Base-by-base conservation (phyloP, 1,284 basidiomycete genomes). In the Ceraceosorus guamensis region DNA sequence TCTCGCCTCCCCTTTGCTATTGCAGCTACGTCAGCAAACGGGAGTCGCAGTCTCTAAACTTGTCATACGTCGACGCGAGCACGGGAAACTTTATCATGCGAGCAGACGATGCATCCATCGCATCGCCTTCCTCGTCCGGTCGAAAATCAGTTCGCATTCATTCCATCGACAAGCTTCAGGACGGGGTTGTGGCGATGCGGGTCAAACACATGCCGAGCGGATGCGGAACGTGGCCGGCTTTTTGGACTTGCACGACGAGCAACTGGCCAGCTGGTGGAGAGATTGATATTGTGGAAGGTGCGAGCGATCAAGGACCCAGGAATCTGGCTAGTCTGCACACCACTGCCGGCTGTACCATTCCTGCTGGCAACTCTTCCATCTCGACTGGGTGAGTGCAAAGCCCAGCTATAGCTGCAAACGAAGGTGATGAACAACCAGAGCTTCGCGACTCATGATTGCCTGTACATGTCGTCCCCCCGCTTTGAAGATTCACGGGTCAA, bases 201-300 rank as follows among this genome's bases (percentile, higher is more conserved):
- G 16, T 41, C 16, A 16, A 11, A 16, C 39, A 16, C 11, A 41
- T 41, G 39, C 39, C 39, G 39, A 41, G 10, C 11, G 39, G 39
- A 11, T 41, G 39, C 39, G 39, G 39, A 11, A 41, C 39, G 16
- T 41, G 39, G 39, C 39, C 39, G 39, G 39, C 39, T 11, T 41
- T 41, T 16, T 41, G 39, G 48, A 46, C 45, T 10, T n/a, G 45
- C n/a, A 46, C 45, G n/a, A 7, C 16, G 8, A 24, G 45, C 7
- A n/a, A 33, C 5, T 75, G 69, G 66, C 72, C 72, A 2, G 34
- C 43, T 4, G 72, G 72, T 46, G 72, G 72, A 11, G 72, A 75
- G 43, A 73, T 75, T 31, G 72, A 75, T 41, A 69, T 75, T 35
- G 44, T 71, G 16, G 72, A 75, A 37, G 68, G 70, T 44, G 68